phyloP scores from a whole-genome alignment of 495 filamentous ascomycete genomes.

The Tetracladium setigerum region DNA sequence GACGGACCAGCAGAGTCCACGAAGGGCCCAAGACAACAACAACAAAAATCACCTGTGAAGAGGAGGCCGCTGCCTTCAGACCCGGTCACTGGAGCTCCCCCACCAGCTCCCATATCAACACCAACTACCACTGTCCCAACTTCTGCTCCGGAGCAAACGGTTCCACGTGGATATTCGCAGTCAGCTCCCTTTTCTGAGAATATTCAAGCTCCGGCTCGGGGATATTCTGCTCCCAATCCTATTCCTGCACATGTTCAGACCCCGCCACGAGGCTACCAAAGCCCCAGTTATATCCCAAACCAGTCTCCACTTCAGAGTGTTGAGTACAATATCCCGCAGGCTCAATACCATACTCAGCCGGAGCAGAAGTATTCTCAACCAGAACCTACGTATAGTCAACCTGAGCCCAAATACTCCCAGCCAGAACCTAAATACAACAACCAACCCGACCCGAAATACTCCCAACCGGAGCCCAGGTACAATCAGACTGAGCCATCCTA shows the following conservation, averaged over 20 bases:
- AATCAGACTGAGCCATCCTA: neutral
- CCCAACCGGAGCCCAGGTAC: no score
- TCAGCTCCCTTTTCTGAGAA: conserved; percentile 24
- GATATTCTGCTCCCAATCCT: conserved; percentile 24
- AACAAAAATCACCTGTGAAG: conserved; percentile 51
- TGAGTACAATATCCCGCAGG: conserved; percentile 36
- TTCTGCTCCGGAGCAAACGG: conserved; percentile 31
- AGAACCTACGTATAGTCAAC: neutral
- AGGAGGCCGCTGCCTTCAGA: conserved; percentile 73
- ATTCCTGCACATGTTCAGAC: conserved; percentile 26
- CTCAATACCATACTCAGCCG: conserved; percentile 5
- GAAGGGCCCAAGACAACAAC: conserved; percentile 46
- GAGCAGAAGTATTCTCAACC: neutral
- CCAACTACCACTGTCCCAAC: conserved; percentile 13
- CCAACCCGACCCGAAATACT: neutral
- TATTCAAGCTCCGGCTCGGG: conserved; percentile 30
- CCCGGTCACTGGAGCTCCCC: conserved; percentile 45
- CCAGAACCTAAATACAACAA: conserved; percentile 12
- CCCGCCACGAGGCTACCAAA: conserved; percentile 16
- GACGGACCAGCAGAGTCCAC: conserved; percentile 23
- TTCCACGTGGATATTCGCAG: conserved; percentile 31
- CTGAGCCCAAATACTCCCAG: conserved; percentile 4
- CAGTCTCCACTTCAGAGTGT: conserved; percentile 33
- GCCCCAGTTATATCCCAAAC: conserved; percentile 24
- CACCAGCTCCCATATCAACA: conserved; percentile 23